Percentiles rank a stretch among this genome's conserved stretches.
Evolutionary conservation across 768 basidiomycete genomes (phyloP).

Genomic region (Austroboletus festivus): DNA sequence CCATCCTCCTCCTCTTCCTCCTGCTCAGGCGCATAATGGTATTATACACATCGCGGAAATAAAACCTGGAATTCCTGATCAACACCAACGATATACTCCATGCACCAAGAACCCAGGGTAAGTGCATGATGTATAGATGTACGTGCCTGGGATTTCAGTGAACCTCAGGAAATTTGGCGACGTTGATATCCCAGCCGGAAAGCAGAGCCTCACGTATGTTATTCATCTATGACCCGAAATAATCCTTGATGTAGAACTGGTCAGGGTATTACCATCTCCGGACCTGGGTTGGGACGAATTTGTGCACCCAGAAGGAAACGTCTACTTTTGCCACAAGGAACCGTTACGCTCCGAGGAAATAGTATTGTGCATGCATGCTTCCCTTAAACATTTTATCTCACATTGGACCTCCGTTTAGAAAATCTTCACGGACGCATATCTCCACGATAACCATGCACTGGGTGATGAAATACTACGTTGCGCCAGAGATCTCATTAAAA

Average conservation of each 20-base stretch:
- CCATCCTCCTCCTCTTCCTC: too few relatives aligned
- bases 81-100: not conserved
- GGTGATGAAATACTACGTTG: not conserved
- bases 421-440: not conserved
- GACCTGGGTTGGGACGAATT: not conserved
- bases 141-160: not conserved
- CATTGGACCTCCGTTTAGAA: not conserved
- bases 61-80: not conserved
- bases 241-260: not conserved
- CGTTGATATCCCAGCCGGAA: not conserved
- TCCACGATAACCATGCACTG: not conserved
- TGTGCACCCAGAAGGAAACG: not conserved
- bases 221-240: not conserved
- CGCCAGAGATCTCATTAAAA: not conserved
- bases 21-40: too few relatives aligned
- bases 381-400: not conserved
- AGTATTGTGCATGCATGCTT: not conserved
- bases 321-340: not conserved
- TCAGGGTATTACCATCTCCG: not conserved
- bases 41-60: not conserved
- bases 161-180: not conserved
- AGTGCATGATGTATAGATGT: not conserved
- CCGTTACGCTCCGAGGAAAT: not conserved
- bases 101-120: not conserved
- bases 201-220: not conserved